Base-by-base conservation (phyloP, 495 filamentous ascomycete genomes). In the Hyphodiscus hymeniophilus region DNA sequence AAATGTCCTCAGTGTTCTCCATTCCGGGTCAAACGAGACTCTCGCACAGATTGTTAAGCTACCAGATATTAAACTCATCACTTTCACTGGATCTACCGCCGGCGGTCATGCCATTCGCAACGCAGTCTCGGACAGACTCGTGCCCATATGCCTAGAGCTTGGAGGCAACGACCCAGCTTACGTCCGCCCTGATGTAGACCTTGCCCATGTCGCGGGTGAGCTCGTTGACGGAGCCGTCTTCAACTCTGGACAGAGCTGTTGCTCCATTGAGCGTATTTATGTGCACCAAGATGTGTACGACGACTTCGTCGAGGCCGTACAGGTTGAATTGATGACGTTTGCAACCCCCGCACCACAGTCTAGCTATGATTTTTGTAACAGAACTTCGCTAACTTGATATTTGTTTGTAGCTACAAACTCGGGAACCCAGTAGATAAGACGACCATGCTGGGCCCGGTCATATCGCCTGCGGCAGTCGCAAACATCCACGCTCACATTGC, bases 161-260 rank as follows among this genome's bases (percentile, higher is more conserved):
- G 90, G 90, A 24, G 90, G 90, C 34, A 96, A 96, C 52, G 91
- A 95, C 61, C 87, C 90, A 2, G 90, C 90, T 7, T 95, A 95
- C 56, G 74, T 96, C 15, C 75, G 89, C 42, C 76, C 72, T 10
- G 91, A 96, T 62, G 87, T 95, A 1, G 87, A 95, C 60, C 64
- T 94, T 16, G 75, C 77, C 22, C 95, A 88, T 89, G 90, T 83
- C 0, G 90, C 90, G 1, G 87, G 86, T 57, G 87, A 94, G 64
- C 87, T 95, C 48, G 86, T 95, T 23, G 90, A 95, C 57, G 89
- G 91, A 3, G 88, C 90, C 2, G 71, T 98, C 32, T 98, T 96
- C 72, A 98, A 96, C 66, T 94, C 87, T 24, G 92, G 92, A 18
- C 92, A 98, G 65, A 95, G 89, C 57, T 98, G 92, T 70, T 97